Base-by-base conservation (phyloP, 2,329 filamentous ascomycete species). In the Fusarium papillatum region DNA sequence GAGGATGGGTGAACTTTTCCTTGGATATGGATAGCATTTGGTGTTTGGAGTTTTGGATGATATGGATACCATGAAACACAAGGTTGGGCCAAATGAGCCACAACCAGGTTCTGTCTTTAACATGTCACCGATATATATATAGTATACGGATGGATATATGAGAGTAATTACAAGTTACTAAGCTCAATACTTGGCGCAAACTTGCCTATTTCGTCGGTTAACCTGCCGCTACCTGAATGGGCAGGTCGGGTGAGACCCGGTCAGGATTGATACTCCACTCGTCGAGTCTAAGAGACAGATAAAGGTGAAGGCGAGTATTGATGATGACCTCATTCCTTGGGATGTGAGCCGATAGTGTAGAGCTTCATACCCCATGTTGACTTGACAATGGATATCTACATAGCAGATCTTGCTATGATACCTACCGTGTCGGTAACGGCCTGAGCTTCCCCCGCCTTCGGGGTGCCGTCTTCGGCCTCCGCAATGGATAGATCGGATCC, bases 41-140 rank as follows among this genome's bases (percentile, higher is more conserved):
- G 74, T 65, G 74, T 76, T 61, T 68, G 74, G 74, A 76, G 74
- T 76, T 76, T 64, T 22, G 74, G 74, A 41, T 41, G 48, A 50
- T 75, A 76, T 34, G 31, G 31, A 34, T 72, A 76, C 68, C 74
- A 69, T 63, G 73, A 67, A 64, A 74, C 64, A 57, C 64, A 50
- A 26, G 67, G 60, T 46, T 61, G 48, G 26, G 74, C 59, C 71
- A 17, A 38, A 71, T 19, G 39, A 71, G 66, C 70, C 41, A 57
- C 59, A 62, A 55, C 53, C 70, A 55, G 55, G 53, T 55, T 65
- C 62, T 64, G 22, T 38, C 24, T 66, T 38, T 50, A 66, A 66
- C 64, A 22, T 62, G 39, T 53, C 38, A 10, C 34, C 41, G n/a
- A 61, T 13, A 53, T 7, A 31, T 16, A 57, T n/a, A 34, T 57